Conservation (phyloP, 139 green algal species). For the Coelastrella sp. region DNA sequence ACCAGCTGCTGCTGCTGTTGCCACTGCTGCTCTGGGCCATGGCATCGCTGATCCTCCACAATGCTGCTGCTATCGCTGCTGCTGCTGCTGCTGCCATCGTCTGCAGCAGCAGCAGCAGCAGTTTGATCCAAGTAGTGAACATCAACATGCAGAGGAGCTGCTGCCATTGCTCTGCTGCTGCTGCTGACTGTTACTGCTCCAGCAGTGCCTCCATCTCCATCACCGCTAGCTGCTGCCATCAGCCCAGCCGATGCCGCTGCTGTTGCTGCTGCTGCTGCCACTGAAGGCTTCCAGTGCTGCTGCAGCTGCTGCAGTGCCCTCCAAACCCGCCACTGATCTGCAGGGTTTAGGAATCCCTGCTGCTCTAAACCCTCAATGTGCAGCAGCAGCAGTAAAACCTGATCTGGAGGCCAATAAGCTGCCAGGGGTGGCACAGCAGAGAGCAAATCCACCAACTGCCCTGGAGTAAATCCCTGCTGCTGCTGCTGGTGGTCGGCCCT, state of each 20-base stretch:
- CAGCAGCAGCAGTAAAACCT: not conserved
- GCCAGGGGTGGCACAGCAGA: not conserved
- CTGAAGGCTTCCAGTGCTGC: constrained; percentile 5
- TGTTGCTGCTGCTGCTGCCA: constrained; percentile 34
- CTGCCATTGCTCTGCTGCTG: not conserved
- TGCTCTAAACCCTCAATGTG: not conserved
- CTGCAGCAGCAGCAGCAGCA: constrained; percentile 23
- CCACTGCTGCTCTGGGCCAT: not conserved
- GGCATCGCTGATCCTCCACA: not conserved
- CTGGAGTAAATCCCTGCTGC: constrained; percentile 24
- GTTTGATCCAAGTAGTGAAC: not conserved
- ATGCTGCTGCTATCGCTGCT: constrained; percentile 10
- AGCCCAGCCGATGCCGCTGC: constrained; percentile 3
- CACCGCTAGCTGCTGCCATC: not conserved
- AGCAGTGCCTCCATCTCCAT: not conserved
- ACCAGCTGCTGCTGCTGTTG: constrained; percentile 32
- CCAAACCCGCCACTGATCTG: constrained; percentile 28
- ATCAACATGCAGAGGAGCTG: not conserved
- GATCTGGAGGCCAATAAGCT: constrained; percentile 17
- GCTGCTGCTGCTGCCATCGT: constrained; percentile 14
- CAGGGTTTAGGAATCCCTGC: not conserved
- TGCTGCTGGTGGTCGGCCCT: not conserved
- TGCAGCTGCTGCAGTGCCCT: constrained; percentile 40
- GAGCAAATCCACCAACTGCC: not conserved
- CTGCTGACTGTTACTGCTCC: not conserved